Evolutionary conservation across 129 eudicot species (phyloP), one percentile per base, ranked within the genome.

Genomic region (carrot (Daucus carota)): DNA sequence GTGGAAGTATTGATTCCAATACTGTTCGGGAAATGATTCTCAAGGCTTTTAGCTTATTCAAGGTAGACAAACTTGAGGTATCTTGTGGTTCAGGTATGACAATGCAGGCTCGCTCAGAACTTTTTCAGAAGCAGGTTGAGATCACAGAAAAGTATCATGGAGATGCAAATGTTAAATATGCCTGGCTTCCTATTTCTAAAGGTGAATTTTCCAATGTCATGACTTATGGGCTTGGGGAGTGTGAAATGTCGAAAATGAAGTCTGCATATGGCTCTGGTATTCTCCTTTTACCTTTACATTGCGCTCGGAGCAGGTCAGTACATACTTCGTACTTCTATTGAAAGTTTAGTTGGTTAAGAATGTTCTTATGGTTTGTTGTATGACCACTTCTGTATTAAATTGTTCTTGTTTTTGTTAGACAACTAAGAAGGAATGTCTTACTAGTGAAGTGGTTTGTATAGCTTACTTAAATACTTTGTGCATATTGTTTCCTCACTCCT

Each of bases 51-150:
- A 70, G 73, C 34, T 71, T 79, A 7, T 69, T 65, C 32, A 75
- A 80, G 52, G 87, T 83, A 47, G 75, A 81, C 54, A 45, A 88
- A 41, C 73, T 93, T 48, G 89, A 86, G 22, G 82, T 84, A 32
- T 79, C 31, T 45, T 71, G 72, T 38, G 79, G 84, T 75, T 65
- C 87, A 24, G 84, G 93, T 76, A 67, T 77, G 74, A 10, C 68
- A 18, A 70, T 78, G 81, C 83, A 87, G 76, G 81, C 86, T 70
- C 80, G 88, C 14, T 70, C 68, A 73, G 97, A 93, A 72, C 80
- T 93, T 28, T 93, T 90, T 72, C 77, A 84, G 80, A 88, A 91
- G 81, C 98, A 90, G 88, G 84, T 76, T 57, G 96, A 93, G 48
- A 86, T 93, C 29, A 93, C 89, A 9, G 77, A 87, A 83, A 88